Percentiles rank a stretch among this genome's conserved stretches.
These are phyloP conservation scores for Colletotrichum sp. DNA, from an alignment of 2,329 filamentous ascomycete genomes.

Conservation along the genomic window DNA sequence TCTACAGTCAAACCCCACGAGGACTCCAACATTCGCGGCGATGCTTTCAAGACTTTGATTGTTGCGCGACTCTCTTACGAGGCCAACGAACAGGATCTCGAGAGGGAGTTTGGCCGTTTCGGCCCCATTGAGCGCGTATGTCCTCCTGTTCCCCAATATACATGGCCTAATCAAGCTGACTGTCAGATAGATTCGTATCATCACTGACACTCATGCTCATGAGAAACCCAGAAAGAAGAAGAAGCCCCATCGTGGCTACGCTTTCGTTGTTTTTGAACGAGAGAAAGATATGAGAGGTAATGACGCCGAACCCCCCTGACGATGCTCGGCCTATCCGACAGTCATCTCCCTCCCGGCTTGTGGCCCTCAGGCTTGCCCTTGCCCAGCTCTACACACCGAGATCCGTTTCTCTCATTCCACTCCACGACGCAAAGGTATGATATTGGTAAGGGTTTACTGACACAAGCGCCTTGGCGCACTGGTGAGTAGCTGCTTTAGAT, in stretches of 20 bases:
- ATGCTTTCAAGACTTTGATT: conserved; percentile 94
- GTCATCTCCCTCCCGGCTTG: conserved; percentile 37
- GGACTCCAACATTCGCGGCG: conserved; percentile 88
- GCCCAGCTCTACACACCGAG: conserved; percentile 48
- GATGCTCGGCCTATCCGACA: conserved; percentile 10
- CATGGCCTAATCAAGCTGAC: conserved; percentile 1
- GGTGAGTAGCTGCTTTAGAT: conserved; percentile 84
- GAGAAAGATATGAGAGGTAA: conserved; percentile 99
- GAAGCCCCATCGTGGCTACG: conserved; percentile 87
- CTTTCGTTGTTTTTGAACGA: conserved; percentile 95
- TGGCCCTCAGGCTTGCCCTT: conserved; percentile 49
- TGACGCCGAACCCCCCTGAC: conserved; percentile 28
- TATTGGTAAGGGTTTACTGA: conserved; percentile 70
- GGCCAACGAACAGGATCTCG: conserved; percentile 85
- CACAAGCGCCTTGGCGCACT: conserved; percentile 66
- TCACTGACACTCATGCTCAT: conserved; percentile 75
- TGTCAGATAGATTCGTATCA: conserved; percentile 76
- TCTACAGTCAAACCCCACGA: conserved; percentile 76
- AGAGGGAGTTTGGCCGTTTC: conserved; percentile 91
- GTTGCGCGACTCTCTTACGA: conserved; percentile 91
- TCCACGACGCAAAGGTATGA: conserved; percentile 34
- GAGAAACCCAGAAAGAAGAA: conserved; percentile 78
- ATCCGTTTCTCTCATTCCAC: conserved; percentile 33
- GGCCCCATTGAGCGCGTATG: conserved; percentile 90
- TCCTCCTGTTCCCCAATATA: conserved; percentile 2